Conservation (phyloP, 768 basidiomycete genomes). For the Amanita rimosa region DNA sequence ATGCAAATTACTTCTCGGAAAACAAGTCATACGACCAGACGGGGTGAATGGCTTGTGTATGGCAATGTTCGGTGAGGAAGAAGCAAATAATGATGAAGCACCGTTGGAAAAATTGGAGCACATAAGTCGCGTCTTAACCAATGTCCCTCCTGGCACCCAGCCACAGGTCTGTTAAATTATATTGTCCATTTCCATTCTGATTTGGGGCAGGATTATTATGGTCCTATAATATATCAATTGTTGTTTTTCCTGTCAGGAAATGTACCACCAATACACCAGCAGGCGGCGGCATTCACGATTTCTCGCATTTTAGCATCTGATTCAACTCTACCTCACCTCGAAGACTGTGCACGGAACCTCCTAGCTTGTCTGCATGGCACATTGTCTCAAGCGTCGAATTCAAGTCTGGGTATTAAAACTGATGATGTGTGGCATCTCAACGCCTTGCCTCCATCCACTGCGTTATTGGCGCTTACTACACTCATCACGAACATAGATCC, state of each 20-base stretch:
- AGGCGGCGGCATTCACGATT: conserved; percentile 58
- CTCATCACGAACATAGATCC: conserved; percentile 73
- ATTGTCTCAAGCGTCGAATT: conserved; percentile 19
- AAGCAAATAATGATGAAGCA: conserved; percentile 34
- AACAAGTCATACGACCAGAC: conserved; percentile 57
- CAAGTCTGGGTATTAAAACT: background rate
- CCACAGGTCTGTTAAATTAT: conserved; percentile 36
- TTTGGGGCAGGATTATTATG: conserved; percentile 40
- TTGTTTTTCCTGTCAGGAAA: conserved; percentile 35
- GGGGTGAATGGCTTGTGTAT: conserved; percentile 61
- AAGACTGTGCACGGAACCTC: conserved; percentile 23
- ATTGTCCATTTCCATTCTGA: background rate
- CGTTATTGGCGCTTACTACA: conserved; percentile 39
- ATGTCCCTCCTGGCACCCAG: conserved; percentile 47
- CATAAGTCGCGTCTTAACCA: conserved; percentile 48
- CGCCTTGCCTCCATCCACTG: conserved; percentile 19
- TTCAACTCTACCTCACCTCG: conserved; percentile 15
- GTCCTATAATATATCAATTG: conserved; percentile 41
- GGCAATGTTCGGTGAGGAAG: conserved; percentile 59
- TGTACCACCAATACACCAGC: conserved; percentile 32
- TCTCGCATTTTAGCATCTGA: conserved; percentile 48
- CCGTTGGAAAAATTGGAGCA: conserved; percentile 65
- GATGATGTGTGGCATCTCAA: background rate
- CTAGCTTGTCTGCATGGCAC: conserved; percentile 43
- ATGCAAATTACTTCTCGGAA: conserved; percentile 53